These are phyloP conservation scores for Penicillium sclerotiorum DNA, from an alignment of 2,329 filamentous ascomycete genomes.

Conservation along the genomic window DNA sequence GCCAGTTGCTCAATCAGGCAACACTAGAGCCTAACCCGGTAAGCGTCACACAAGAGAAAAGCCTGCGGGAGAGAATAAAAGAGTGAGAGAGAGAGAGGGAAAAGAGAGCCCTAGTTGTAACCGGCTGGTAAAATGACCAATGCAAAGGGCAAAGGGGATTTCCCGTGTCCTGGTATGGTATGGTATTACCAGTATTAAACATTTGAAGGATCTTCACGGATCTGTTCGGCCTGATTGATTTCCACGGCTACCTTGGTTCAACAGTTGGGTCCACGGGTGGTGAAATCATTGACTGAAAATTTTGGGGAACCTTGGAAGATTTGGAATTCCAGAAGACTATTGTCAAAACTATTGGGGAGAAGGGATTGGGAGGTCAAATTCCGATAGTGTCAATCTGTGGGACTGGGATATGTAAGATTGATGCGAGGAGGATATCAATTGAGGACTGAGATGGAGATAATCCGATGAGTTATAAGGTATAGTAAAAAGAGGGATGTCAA, in stretches of 20 bases:
- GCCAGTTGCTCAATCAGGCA: conserved; percentile 8
- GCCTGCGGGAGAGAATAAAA: too few relatives aligned
- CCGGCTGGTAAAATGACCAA: too few relatives aligned
- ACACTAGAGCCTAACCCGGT: conserved; percentile 9
- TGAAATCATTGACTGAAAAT: conserved; percentile 25
- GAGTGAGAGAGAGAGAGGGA: too few relatives aligned
- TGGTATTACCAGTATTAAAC: conserved; percentile 13
- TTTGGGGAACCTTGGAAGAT: conserved; percentile 6
- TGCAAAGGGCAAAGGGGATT: conserved; percentile 6
- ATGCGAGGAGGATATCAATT: neutral
- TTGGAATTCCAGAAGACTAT: conserved; percentile 15
- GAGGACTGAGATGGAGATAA: too few relatives aligned
- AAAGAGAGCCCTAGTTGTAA: neutral
- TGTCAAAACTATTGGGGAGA: too few relatives aligned
- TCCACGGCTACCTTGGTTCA: conserved; percentile 6
- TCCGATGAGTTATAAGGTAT: too few relatives aligned
- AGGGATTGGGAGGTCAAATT: neutral
- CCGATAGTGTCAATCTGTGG: neutral
- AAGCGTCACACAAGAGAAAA: conserved; percentile 1
- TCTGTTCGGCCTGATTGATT: conserved; percentile 13
- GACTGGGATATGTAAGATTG: neutral
- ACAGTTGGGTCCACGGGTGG: conserved; percentile 2
- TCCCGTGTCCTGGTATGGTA: neutral
- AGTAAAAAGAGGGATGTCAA: too few relatives aligned
- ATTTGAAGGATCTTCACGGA: conserved; percentile 14